A percentile compares a stretch with the other conserved stretches of the same genome.
Conservation (phyloP, 2,329 filamentous ascomycete species). For the Dactylellina haptotyla region DNA sequence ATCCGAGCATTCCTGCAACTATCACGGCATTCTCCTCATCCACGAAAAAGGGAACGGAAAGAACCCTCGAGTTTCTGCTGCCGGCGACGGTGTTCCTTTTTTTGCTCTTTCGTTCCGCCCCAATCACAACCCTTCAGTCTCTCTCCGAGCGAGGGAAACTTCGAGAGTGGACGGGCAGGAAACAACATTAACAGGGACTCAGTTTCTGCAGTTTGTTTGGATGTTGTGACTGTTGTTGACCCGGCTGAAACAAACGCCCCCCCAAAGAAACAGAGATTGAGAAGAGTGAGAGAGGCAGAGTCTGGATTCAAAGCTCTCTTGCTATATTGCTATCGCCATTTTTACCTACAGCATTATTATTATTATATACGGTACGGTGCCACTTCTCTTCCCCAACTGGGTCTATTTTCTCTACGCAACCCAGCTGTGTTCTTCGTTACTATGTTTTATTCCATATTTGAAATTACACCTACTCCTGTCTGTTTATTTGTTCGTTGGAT, state of each 20-base stretch:
- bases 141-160: conserved; percentile 19
- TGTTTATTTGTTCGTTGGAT: conserved; percentile 11
- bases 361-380: conserved; percentile 5
- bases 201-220: conserved; percentile 25
- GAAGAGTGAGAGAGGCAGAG: not conserved
- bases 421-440: too few species aligned
- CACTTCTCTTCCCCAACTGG: not conserved
- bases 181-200: not conserved
- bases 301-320: not conserved
- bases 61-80: conserved; percentile 23
- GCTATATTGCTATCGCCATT: too few species aligned
- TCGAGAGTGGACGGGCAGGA: not conserved
- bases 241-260: conserved; percentile 42
- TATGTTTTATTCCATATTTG: too few species aligned
- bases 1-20: conserved; percentile 42
- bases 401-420: not conserved
- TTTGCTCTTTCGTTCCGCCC: not conserved
- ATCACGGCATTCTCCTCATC: conserved; percentile 25
- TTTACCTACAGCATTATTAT: not conserved
- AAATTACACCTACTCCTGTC: too few species aligned
- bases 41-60: conserved; percentile 26
- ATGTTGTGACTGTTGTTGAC: conserved; percentile 46
- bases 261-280: conserved; percentile 5
- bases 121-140: conserved; percentile 11
- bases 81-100: conserved; percentile 12